Evolutionary conservation across 78 protist species (phyloP).

Genomic region (Cyanophora paradoxa): DNA sequence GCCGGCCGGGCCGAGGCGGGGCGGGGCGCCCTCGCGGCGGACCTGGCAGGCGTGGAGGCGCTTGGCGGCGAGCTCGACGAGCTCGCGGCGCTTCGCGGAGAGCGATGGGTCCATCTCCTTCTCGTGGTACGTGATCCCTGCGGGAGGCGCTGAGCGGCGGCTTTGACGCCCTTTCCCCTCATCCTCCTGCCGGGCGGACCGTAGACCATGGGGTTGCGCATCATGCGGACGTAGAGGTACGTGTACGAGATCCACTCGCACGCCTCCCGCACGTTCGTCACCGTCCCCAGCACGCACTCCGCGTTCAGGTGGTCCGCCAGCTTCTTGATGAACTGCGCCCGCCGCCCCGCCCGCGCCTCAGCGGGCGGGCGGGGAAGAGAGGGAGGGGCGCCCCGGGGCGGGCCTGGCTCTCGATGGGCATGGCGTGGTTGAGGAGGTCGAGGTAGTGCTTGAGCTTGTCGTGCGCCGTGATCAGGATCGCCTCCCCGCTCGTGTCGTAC

Average conservation of each 20-base stretch:
- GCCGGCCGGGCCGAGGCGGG: too few relatives aligned
- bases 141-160: too few relatives aligned
- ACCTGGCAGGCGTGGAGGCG: too few relatives aligned
- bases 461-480: constrained; percentile 84
- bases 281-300: constrained; percentile 96
- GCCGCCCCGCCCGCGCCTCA: too few relatives aligned
- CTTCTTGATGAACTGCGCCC: constrained; percentile 5
- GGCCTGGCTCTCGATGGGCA: constrained; percentile 70
- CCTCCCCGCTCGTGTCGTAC: constrained; percentile 89
- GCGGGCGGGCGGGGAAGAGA: too few relatives aligned
- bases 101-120: too few relatives aligned
- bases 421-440: constrained; percentile 10
- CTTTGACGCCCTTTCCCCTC: too few relatives aligned
- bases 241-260: constrained; percentile 91
- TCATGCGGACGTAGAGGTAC: constrained; percentile 86
- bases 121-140: constrained; percentile 36
- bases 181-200: too few relatives aligned
- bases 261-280: constrained; percentile 82
- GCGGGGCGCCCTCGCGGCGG: too few relatives aligned
- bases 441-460: constrained; percentile 79
- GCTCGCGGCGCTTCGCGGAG: constrained; percentile 11
- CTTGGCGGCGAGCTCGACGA: constrained; percentile 58
- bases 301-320: constrained; percentile 91
- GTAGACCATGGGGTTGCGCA: constrained; percentile 81
- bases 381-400: background rate